phyloP scores from a whole-genome alignment of 2,329 filamentous ascomycete species.

The Keithomyces neogunnii region DNA sequence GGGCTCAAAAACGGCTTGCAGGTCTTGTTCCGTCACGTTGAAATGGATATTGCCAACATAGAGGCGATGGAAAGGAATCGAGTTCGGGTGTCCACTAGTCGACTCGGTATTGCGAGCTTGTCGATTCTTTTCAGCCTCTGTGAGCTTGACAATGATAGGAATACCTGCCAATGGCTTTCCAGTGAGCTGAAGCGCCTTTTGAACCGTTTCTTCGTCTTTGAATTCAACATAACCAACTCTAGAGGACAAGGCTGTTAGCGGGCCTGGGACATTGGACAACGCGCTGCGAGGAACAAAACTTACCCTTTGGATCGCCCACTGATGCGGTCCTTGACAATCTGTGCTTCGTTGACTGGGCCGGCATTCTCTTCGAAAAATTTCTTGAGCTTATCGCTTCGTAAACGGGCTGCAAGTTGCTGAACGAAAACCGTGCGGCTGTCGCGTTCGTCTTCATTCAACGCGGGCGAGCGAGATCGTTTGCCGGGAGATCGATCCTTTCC shows the following conservation, averaged over 20 bases:
- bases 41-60: conserved; percentile 99
- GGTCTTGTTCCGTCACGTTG: conserved; percentile 92
- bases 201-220: conserved; percentile 88
- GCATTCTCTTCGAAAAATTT: conserved; percentile 94
- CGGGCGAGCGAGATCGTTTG: conserved; percentile 49
- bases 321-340: conserved; percentile 97
- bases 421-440: conserved; percentile 97
- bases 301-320: conserved; percentile 97
- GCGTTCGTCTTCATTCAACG: conserved; percentile 88
- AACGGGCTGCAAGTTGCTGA: conserved; percentile 89
- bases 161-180: conserved; percentile 98
- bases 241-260: conserved; percentile 25
- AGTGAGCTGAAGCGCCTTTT: conserved; percentile 91
- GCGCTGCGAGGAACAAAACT: conserved; percentile 21
- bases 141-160: conserved; percentile 95
- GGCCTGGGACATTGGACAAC: background rate
- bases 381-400: conserved; percentile 87
- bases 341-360: conserved; percentile 89
- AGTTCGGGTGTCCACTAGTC: conserved; percentile 62
- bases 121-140: conserved; percentile 98
- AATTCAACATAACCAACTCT: conserved; percentile 99
- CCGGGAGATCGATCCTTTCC: conserved; percentile 39
- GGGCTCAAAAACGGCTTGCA: conserved; percentile 93
- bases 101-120: conserved; percentile 78
- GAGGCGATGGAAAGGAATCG: conserved; percentile 91